These are phyloP conservation scores for Arthroderma sp. DNA, from an alignment of 2,329 filamentous ascomycete species.

Conservation along the genomic window DNA sequence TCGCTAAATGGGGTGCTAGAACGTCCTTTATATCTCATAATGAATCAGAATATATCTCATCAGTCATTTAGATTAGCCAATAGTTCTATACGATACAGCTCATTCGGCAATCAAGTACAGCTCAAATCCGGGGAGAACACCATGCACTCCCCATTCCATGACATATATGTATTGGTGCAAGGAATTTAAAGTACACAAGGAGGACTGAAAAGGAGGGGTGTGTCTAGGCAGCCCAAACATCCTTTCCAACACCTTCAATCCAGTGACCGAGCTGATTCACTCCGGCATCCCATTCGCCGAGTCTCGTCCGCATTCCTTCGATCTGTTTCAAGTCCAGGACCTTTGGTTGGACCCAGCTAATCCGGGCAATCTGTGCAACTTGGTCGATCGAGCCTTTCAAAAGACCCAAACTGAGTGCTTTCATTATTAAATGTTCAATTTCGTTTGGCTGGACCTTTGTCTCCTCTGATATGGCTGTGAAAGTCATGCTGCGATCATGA, in stretches of 20 bases:
- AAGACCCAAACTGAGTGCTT: constrained; percentile 86
- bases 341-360: constrained; percentile 98
- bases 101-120: too few relatives aligned
- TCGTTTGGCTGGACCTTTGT: constrained; percentile 84
- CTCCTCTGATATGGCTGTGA: constrained; percentile 74
- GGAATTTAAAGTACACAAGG: not conserved
- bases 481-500: constrained; percentile 89
- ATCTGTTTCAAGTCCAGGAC: constrained; percentile 94
- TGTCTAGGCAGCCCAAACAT: constrained; percentile 76
- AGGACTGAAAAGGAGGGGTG: not conserved
- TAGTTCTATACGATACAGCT: too few relatives aligned
- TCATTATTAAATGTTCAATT: constrained; percentile 98
- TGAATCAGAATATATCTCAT: too few relatives aligned
- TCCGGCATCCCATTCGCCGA: constrained; percentile 90
- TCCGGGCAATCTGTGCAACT: constrained; percentile 83
- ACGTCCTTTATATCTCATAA: too few relatives aligned
- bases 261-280: constrained; percentile 94
- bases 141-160: too few relatives aligned
- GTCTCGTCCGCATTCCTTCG: constrained; percentile 70
- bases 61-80: too few relatives aligned
- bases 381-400: constrained; percentile 90
- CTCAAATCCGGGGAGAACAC: too few relatives aligned
- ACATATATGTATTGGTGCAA: not conserved
- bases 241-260: constrained; percentile 87
- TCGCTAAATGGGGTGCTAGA: too few relatives aligned